A percentile compares a stretch with the other conserved stretches of the same genome.
Evolutionary conservation across 768 basidiomycete species (phyloP).

Genomic region (Asterophora lycoperdoides): DNA sequence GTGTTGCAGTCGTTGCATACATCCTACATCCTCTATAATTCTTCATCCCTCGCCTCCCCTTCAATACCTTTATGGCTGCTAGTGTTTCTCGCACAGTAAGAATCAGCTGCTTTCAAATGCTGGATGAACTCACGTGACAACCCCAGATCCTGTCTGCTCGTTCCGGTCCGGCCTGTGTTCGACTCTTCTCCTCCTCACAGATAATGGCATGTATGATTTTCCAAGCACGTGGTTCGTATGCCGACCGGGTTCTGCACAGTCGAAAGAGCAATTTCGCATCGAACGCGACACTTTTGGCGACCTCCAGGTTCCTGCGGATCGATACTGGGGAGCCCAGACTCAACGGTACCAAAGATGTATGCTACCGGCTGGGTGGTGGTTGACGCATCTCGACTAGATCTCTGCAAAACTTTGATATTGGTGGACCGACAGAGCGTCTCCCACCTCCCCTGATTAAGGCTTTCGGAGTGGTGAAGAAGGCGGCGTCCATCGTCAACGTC

Average conservation of each 20-base stretch:
- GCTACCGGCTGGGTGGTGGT: background rate
- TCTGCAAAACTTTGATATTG: slow-evolving; percentile 97
- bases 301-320: slow-evolving; percentile 67
- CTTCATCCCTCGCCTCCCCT: background rate
- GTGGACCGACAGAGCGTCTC: slow-evolving; percentile 88
- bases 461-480: slow-evolving; percentile 96
- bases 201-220: slow-evolving; percentile 27
- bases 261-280: slow-evolving; percentile 55
- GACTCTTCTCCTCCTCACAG: slow-evolving; percentile 32
- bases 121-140: slow-evolving; percentile 29
- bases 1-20: background rate
- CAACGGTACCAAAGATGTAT: slow-evolving; percentile 57
- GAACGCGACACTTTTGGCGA: slow-evolving; percentile 97
- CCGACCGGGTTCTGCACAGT: slow-evolving; percentile 20
- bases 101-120: slow-evolving; percentile 12
- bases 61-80: slow-evolving; percentile 6
- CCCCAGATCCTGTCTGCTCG: slow-evolving; percentile 24
- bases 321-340: slow-evolving; percentile 98
- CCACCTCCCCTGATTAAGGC: slow-evolving; percentile 96
- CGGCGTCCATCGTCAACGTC: slow-evolving; percentile 87
- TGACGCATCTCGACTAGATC: slow-evolving; percentile 39
- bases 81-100: slow-evolving; percentile 17
- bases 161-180: slow-evolving; percentile 15
- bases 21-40: background rate
- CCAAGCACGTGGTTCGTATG: background rate